Base-by-base conservation (phyloP, 2,329 filamentous ascomycete genomes). In the Cladophialophora carrionii region DNA sequence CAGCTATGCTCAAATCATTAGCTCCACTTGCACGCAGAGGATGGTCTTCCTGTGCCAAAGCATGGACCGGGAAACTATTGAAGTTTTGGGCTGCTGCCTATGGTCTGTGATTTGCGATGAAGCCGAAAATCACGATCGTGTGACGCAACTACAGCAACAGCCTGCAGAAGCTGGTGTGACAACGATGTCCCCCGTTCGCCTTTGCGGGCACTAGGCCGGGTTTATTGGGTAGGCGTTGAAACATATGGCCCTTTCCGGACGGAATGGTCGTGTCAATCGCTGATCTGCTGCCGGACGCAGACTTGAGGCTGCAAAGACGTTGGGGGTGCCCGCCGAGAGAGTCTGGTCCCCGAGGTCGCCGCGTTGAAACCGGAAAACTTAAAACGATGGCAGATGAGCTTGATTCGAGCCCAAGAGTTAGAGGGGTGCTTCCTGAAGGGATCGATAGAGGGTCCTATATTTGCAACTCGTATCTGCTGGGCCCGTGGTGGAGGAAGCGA, bases 301-400 rank as follows among this genome's bases (percentile, higher is more conserved):
- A 41, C 14, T 53, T 43, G 29, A 31, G 3, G 20, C 48, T 53
- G 57, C 31, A 59, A 14, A 14, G 57, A 24, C 57, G 57, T 53
- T 60, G 31, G 46, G 46, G 17, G n/a, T 9, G n/a, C 7, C 43
- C 32, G 57, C 46, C 46, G 17, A 22, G 22, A 22, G 57, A 7
- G 32, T 29, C 48, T 52, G 46, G 57, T 60, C 57, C 57, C 41
- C 41, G 48, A 60, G 52, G 57, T 60, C 57, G 48, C 57, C 57
- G 57, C 48, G 32, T 49, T 24, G 43, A 37, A 49, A 37, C 41
- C 22, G 29, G 41, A 43, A 43, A 51, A 31, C 37, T 49, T 20
- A 31, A 51, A 32, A 4, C 10, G 20, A n/a, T 29, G 41, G 24
- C 22, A 51, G 24, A 26, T 51, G 48, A 51, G 48, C 48, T 51